These are phyloP conservation scores for Gracilaria gracilis DNA, from an alignment of 23 red algal genomes.

Conservation along the genomic window DNA sequence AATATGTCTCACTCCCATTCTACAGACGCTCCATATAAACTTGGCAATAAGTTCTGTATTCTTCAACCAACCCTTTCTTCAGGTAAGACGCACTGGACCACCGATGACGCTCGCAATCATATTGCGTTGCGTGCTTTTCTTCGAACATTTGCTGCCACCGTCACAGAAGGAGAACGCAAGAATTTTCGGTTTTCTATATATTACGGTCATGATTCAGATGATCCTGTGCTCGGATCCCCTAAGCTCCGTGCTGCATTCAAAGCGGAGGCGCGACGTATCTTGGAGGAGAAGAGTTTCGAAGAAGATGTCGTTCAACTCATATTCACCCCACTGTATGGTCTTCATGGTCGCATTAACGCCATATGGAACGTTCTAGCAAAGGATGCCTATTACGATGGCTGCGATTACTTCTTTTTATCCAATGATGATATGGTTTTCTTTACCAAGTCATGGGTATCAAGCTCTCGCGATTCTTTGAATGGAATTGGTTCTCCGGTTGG, in stretches of 20 bases:
- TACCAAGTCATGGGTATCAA: conserved; percentile 69
- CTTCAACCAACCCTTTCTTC: conserved; percentile 76
- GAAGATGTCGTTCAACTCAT: conserved; percentile 47
- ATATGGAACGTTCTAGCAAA: conserved; percentile 87
- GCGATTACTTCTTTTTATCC: conserved; percentile 82
- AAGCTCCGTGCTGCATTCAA: conserved; percentile 47
- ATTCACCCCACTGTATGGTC: conserved; percentile 71
- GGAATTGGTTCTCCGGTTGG: conserved; percentile 61
- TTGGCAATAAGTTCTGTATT: conserved; percentile 78
- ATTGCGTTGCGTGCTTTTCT: conserved; percentile 75
- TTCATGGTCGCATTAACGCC: conserved; percentile 78
- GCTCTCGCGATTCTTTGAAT: conserved; percentile 49
- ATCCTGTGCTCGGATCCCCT: conserved; percentile 62
- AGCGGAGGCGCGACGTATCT: conserved; percentile 23
- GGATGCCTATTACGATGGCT: conserved; percentile 79
- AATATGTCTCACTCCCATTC: neutral
- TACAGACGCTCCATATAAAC: conserved; percentile 12
- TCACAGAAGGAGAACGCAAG: conserved; percentile 52
- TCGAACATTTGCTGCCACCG: conserved; percentile 60
- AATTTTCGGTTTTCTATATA: conserved; percentile 72
- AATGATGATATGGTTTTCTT: conserved; percentile 89
- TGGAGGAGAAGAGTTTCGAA: conserved; percentile 34
- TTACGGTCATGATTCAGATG: conserved; percentile 85
- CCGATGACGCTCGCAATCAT: conserved; percentile 57
- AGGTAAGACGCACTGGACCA: conserved; percentile 57